Percentiles rank a stretch among this genome's conserved stretches.
These are phyloP conservation scores for Heritiera littoralis DNA, from an alignment of 345 rosid genomes.

Conservation along the genomic window DNA sequence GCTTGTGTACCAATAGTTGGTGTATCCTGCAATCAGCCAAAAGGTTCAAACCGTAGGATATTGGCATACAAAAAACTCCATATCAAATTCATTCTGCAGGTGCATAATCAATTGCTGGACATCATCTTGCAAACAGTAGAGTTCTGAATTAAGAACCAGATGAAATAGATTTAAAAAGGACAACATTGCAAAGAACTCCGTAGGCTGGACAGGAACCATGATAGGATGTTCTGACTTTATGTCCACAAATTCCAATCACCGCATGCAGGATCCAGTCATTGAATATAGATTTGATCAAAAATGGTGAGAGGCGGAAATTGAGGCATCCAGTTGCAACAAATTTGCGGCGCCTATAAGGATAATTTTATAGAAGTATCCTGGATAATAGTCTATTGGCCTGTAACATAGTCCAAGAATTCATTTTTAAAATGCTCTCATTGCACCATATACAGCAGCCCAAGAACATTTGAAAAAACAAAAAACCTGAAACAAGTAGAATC, in stretches of 20 bases:
- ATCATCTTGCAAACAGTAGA: constrained; percentile 10
- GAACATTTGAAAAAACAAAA: background rate
- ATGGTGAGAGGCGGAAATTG: background rate
- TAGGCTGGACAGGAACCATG: background rate
- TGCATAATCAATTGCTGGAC: background rate
- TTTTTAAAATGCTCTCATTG: background rate
- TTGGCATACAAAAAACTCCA: background rate
- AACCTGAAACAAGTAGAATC: background rate
- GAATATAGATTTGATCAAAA: background rate
- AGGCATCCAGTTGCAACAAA: background rate
- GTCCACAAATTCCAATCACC: background rate
- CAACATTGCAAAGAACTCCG: background rate
- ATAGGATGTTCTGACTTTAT: background rate
- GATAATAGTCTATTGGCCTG: background rate
- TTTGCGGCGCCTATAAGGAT: background rate
- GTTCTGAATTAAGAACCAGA: background rate
- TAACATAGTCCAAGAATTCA: background rate
- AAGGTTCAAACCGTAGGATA: background rate
- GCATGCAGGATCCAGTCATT: background rate
- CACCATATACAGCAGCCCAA: background rate
- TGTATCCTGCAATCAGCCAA: constrained; percentile 41
- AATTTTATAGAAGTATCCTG: background rate
- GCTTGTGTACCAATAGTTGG: constrained; percentile 38
- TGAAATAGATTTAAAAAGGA: background rate
- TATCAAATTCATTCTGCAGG: background rate